phyloP scores from a whole-genome alignment of 257 asterid species.

The Thymus quinquecostatus region DNA sequence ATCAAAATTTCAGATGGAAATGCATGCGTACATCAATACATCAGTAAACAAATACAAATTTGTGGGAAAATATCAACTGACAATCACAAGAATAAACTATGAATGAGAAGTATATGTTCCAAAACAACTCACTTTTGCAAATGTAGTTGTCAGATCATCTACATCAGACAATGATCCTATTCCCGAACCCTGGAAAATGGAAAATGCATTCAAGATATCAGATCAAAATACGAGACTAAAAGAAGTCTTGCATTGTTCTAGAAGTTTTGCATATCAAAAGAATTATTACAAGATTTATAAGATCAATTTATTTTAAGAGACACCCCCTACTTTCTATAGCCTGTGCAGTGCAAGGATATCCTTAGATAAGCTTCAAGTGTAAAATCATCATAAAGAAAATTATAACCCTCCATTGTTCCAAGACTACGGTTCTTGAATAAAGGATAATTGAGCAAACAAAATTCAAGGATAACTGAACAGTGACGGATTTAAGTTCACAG shows the following conservation, averaged over 20 bases:
- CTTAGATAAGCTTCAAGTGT: background rate
- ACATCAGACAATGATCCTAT: conserved; percentile 72
- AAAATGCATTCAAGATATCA: conserved; percentile 19
- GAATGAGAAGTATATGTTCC: conserved; percentile 20
- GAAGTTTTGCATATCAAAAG: background rate
- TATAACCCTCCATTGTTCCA: background rate
- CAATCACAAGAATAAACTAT: conserved; percentile 16
- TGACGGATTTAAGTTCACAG: background rate
- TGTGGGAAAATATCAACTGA: conserved; percentile 10
- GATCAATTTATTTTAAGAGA: background rate
- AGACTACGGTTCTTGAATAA: background rate
- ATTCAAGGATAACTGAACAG: conserved; percentile 9
- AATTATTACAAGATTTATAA: background rate
- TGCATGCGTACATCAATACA: background rate
- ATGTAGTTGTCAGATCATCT: conserved; percentile 79
- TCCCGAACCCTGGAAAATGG: conserved; percentile 61
- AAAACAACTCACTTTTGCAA: conserved; percentile 64
- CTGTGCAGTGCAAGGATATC: background rate
- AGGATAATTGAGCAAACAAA: background rate
- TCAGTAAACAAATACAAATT: conserved; percentile 3
- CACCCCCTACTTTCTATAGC: background rate
- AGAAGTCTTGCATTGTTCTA: background rate
- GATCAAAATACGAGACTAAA: conserved; percentile 5
- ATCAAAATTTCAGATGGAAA: background rate
- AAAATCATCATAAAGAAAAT: too few relatives aligned